phyloP scores from a whole-genome alignment of 352 stramenopile species.

The Peronospora farinosa region DNA sequence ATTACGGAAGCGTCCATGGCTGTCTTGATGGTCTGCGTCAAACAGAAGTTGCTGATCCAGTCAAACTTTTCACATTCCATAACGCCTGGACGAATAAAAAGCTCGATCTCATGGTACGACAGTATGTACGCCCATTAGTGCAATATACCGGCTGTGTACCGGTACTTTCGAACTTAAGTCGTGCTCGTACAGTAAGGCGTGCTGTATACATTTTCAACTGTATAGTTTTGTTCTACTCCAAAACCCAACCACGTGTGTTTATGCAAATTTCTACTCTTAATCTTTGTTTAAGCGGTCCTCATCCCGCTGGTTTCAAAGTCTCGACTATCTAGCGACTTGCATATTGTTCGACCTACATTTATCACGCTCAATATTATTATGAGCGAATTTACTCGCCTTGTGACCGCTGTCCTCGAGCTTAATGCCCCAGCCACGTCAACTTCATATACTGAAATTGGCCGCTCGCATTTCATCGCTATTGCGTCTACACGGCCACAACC shows the following conservation, averaged over 20 bases:
- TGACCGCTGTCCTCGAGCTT: constrained; percentile 34
- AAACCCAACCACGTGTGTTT: constrained; percentile 31
- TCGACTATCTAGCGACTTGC: constrained; percentile 37
- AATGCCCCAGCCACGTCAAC: constrained; percentile 13
- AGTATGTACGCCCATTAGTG: background rate
- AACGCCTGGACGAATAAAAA: background rate
- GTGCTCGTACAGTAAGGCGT: too few relatives aligned
- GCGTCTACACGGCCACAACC: constrained; percentile 15
- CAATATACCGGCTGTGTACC: background rate
- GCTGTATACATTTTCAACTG: too few relatives aligned
- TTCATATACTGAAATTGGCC: constrained; percentile 20
- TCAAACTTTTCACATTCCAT: constrained; percentile 9
- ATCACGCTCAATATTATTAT: constrained; percentile 67
- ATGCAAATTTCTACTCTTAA: constrained; percentile 70
- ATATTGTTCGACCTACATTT: constrained; percentile 45
- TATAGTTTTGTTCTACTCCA: too few relatives aligned
- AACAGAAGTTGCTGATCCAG: constrained; percentile 33
- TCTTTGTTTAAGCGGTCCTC: background rate
- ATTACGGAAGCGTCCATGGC: constrained; percentile 58
- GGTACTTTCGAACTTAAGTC: background rate
- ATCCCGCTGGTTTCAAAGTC: constrained; percentile 33
- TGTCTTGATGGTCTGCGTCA: constrained; percentile 14
- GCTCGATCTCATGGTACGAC: background rate
- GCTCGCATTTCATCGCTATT: constrained; percentile 5
- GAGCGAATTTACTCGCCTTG: constrained; percentile 57